Base-by-base conservation (phyloP, 2,329 filamentous ascomycete genomes). In the Aphanocladium album region DNA sequence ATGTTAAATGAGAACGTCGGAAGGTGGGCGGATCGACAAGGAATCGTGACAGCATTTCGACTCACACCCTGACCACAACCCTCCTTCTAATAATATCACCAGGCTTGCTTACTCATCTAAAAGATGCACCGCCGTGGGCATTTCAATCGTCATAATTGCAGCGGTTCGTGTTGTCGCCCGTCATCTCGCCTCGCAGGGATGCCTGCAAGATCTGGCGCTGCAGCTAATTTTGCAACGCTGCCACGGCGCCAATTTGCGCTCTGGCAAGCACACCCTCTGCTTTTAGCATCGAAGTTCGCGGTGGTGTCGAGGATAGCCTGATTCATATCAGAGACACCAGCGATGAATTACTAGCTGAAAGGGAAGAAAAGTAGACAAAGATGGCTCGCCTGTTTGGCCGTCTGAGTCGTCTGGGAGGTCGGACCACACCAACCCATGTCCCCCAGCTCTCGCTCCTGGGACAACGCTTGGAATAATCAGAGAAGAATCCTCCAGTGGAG, bases 211-310 rank as follows among this genome's bases (percentile, higher is more conserved):
- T 59, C 56, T 45, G 37, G 49, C 39, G 25, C 25, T 52, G 56
- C 47, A 59, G 46, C 56, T 30, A 43, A 59, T 59, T 52, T 59
- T 47, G 43, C 54, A 57, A 57, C 19, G 43, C n/a, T 39, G 25
- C 52, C 25, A 21, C 51, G 51, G 37, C 51, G 51, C 51, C 51
- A 41, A 17, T n/a, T 43, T 55, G 52, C 37, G 37, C 37, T 43
- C 30, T 53, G 33, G 6, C 16, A 17, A 19, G 21, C 21, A 39
- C 21, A 25, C 50, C 37, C 2, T 39, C 30, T 19, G 8, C 14
- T 30, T 53, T 25, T 11, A 41, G 50, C 33, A 53, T 30, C 5
- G 16, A 16, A 33, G 12, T 43, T 21, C 12, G 6, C 17, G n/a
- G 19, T 39, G 19, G 50, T 30, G 50, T 41, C 17, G 9, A 27